Conservation (phyloP, 129 eudicot genomes). For the Ambrosia trifida region DNA sequence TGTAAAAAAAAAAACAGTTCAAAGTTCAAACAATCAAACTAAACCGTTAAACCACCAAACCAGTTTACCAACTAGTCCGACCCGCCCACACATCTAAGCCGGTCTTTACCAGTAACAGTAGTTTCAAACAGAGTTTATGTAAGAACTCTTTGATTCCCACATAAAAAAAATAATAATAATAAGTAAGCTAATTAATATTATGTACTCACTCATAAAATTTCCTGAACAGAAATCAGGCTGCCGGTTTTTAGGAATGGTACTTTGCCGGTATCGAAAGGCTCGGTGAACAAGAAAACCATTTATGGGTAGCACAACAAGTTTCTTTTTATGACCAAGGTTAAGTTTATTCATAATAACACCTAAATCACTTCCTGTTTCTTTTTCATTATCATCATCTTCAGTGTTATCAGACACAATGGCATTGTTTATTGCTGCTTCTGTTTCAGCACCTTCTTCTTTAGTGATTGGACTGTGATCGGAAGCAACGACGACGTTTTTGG, state of each 20-base stretch:
- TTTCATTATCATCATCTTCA: slow-evolving; percentile 1
- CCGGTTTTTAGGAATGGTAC: slow-evolving; percentile 20
- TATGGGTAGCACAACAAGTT: slow-evolving; percentile 51
- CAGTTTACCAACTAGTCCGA: too few relatives aligned
- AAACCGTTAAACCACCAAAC: too few relatives aligned
- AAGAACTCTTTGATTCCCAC: too few relatives aligned
- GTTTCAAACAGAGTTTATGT: too few relatives aligned
- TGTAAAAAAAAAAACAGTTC: too few relatives aligned
- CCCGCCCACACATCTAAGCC: too few relatives aligned
- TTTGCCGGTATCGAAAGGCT: slow-evolving; percentile 11
- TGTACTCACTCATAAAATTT: slow-evolving; percentile 27
- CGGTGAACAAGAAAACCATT: slow-evolving; percentile 46
- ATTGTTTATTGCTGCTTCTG: neutral
- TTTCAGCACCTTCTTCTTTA: neutral
- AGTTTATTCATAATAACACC: slow-evolving; percentile 40
- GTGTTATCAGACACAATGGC: neutral
- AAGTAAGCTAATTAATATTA: neutral
- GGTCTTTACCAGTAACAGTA: too few relatives aligned
- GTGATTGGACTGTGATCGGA: neutral
- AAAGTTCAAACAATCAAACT: too few relatives aligned
- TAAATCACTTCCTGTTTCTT: slow-evolving; percentile 3
- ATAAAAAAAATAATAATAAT: too few relatives aligned
- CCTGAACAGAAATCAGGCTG: slow-evolving; percentile 30
- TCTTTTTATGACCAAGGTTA: slow-evolving; percentile 46
- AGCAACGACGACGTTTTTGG: slow-evolving; percentile 8